Evolutionary conservation across 768 basidiomycete genomes (phyloP).

Genomic region (Lentinula guzmanii): DNA sequence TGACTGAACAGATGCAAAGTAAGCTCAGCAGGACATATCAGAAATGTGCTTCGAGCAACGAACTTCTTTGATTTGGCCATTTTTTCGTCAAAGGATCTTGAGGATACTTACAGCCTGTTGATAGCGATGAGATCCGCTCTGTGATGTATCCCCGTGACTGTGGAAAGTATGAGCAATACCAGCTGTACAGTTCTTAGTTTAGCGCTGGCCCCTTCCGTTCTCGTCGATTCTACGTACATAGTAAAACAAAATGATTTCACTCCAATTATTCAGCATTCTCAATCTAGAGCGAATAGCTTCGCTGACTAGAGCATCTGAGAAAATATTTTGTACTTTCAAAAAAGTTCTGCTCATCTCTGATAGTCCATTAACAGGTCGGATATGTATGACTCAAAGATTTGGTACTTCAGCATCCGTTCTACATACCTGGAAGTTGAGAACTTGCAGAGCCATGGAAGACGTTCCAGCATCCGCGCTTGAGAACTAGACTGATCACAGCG

Average conservation of each 20-base stretch:
- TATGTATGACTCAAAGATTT: too few relatives aligned
- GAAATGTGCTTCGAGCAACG: conserved; percentile 14
- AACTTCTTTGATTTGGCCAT: conserved; percentile 99
- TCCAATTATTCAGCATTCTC: too few relatives aligned
- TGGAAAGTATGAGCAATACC: background rate
- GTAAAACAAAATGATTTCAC: too few relatives aligned
- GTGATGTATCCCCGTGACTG: background rate
- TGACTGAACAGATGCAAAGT: conserved; percentile 41
- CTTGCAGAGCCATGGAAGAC: background rate
- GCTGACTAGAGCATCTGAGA: too few relatives aligned
- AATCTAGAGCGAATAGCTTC: too few relatives aligned
- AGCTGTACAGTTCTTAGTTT: background rate
- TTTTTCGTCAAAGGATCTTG: conserved; percentile 27
- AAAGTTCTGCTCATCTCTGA: too few relatives aligned
- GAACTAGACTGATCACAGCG: background rate
- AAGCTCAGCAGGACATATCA: conserved; percentile 5
- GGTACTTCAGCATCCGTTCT: too few relatives aligned
- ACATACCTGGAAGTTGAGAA: too few relatives aligned
- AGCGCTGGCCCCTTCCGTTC: too few relatives aligned
- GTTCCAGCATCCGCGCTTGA: background rate
- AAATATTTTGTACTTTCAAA: too few relatives aligned
- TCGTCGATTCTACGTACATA: too few relatives aligned
- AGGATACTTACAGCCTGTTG: background rate
- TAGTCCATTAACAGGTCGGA: too few relatives aligned
- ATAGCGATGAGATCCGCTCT: background rate